Conservation (phyloP, 768 basidiomycete species). For the Sarcomyxa edulis region DNA sequence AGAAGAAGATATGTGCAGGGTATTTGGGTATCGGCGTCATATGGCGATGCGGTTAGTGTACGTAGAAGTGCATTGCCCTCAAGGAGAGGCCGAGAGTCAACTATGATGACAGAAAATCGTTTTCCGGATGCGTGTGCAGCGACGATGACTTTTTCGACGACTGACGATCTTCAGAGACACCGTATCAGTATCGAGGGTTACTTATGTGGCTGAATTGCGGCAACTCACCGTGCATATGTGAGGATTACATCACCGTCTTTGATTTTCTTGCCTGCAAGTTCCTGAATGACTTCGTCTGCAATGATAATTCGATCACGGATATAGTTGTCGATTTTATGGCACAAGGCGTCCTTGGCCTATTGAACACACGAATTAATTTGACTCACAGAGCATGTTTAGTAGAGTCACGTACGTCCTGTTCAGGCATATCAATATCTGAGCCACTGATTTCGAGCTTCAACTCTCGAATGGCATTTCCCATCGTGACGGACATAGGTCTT, state of each 20-base stretch:
- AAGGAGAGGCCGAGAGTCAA: conserved; percentile 91
- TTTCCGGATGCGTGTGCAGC: conserved; percentile 71
- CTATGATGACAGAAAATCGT: conserved; percentile 83
- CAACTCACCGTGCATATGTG: conserved; percentile 79
- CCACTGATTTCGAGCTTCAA: conserved; percentile 93
- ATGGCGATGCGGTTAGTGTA: conserved; percentile 2
- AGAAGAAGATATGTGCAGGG: conserved; percentile 91
- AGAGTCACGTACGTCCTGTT: conserved; percentile 68
- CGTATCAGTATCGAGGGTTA: conserved; percentile 3
- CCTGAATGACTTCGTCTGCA: conserved; percentile 91
- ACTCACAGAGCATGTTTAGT: conserved; percentile 3
- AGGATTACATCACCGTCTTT: conserved; percentile 90
- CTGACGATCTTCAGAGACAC: conserved; percentile 96
- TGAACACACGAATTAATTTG: conserved; percentile 5
- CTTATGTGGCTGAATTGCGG: conserved; percentile 1
- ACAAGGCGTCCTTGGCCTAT: conserved; percentile 84
- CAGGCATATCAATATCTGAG: conserved; percentile 88
- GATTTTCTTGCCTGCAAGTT: conserved; percentile 87
- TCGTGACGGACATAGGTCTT: conserved; percentile 86
- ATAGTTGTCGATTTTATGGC: conserved; percentile 85
- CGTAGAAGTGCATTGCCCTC: conserved; percentile 53
- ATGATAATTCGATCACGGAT: conserved; percentile 90
- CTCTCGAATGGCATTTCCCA: conserved; percentile 93
- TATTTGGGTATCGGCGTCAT: conserved; percentile 38
- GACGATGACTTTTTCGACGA: conserved; percentile 87